Conservation (phyloP, 73 alveolate species). For the Paramecium bursaria region DNA sequence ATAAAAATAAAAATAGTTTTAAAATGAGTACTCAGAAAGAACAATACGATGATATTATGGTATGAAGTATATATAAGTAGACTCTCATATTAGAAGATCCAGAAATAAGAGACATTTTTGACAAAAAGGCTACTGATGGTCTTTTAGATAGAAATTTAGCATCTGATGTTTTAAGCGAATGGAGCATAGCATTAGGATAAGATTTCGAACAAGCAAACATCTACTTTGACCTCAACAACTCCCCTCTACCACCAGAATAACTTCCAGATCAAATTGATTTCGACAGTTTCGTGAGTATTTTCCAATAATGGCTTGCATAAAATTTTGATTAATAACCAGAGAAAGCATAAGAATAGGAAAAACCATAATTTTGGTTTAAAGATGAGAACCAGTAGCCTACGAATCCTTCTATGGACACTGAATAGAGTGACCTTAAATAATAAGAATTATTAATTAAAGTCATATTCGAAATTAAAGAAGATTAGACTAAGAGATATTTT, state of each 20-base stretch:
- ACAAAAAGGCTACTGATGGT: too few species aligned
- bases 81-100: too few species aligned
- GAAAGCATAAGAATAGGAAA: not conserved
- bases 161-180: not conserved
- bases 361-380: not conserved
- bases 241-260: not conserved
- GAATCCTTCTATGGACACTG: too few species aligned
- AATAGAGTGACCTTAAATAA: not conserved
- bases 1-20: too few species aligned
- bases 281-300: not conserved
- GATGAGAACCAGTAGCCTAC: not conserved
- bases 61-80: too few species aligned
- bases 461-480: conserved; percentile 28
- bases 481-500: conserved; percentile 14
- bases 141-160: too few species aligned
- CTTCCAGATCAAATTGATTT: too few species aligned
- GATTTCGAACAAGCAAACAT: not conserved
- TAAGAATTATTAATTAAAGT: not conserved
- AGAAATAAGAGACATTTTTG: too few species aligned
- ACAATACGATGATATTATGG: too few species aligned
- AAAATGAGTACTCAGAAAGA: too few species aligned
- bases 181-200: not conserved
- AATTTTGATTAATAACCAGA: not conserved
- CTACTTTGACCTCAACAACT: not conserved
- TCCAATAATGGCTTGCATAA: not conserved